Percentiles rank a stretch among this genome's conserved stretches.
phyloP scores from a whole-genome alignment of 257 asterid species.

The Rubia yunnanensis region DNA sequence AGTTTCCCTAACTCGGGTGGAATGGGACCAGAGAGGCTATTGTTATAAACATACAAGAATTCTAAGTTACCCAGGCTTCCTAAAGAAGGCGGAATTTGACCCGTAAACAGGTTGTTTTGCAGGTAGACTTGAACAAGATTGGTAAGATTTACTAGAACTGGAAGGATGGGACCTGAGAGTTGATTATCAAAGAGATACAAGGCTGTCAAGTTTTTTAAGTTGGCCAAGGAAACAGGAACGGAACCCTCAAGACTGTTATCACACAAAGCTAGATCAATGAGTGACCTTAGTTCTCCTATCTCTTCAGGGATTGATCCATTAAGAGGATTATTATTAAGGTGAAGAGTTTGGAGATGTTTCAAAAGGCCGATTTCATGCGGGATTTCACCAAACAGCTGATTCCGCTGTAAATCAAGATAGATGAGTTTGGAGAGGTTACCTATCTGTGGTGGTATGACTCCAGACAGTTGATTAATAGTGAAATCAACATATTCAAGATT shows the following conservation, averaged over 20 bases:
- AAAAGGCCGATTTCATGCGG: constrained; percentile 7
- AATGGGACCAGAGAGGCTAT: constrained; percentile 9
- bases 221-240: constrained; percentile 5
- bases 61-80: constrained; percentile 4
- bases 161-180: constrained; percentile 17
- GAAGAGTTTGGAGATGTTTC: neutral
- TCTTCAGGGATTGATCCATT: constrained; percentile 21
- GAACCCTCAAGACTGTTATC: neutral
- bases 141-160: constrained; percentile 7
- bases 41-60: neutral
- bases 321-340: neutral
- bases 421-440: constrained; percentile 19
- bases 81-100: constrained; percentile 8
- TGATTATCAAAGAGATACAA: neutral
- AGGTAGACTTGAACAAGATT: constrained; percentile 2
- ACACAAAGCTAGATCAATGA: neutral
- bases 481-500: constrained; percentile 21
- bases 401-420: constrained; percentile 9
- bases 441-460: constrained; percentile 14
- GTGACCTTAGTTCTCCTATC: constrained; percentile 16
- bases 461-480: constrained; percentile 12
- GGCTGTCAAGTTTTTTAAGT: constrained; percentile 6
- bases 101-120: constrained; percentile 7
- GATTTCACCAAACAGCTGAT: neutral
- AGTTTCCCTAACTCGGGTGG: constrained; percentile 14